Conservation (phyloP, 805 yeast species). For the Henningerozyma blattae region DNA sequence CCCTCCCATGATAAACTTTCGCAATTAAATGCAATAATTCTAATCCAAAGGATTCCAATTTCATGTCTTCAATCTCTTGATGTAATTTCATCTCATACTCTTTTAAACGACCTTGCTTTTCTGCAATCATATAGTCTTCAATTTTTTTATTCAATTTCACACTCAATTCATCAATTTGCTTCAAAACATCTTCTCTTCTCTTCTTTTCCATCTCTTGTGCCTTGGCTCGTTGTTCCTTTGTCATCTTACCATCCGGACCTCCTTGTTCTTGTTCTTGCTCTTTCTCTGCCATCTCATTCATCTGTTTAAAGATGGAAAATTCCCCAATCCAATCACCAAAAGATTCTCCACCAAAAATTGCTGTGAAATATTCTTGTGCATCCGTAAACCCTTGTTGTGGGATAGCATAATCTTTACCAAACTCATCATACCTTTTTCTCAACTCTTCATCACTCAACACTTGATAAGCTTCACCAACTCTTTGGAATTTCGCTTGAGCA, state of each 20-base stretch:
- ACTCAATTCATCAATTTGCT: slow-evolving; percentile 37
- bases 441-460: slow-evolving; percentile 59
- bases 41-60: slow-evolving; percentile 86
- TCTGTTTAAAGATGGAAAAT: slow-evolving; percentile 47
- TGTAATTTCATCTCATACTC: slow-evolving; percentile 37
- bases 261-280: slow-evolving; percentile 17
- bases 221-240: slow-evolving; percentile 34
- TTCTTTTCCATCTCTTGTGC: slow-evolving; percentile 37
- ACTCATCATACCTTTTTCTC: slow-evolving; percentile 63
- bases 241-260: slow-evolving; percentile 11
- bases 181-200: slow-evolving; percentile 34
- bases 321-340: slow-evolving; percentile 70
- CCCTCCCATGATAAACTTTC: slow-evolving; percentile 57
- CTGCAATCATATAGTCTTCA: slow-evolving; percentile 33
- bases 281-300: slow-evolving; percentile 32
- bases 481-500: slow-evolving; percentile 78
- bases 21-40: slow-evolving; percentile 78
- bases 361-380: slow-evolving; percentile 69
- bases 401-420: slow-evolving; percentile 61
- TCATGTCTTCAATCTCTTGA: slow-evolving; percentile 60
- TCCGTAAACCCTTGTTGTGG: slow-evolving; percentile 67
- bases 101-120: slow-evolving; percentile 32
- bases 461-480: slow-evolving; percentile 50
- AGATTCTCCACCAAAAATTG: slow-evolving; percentile 72
- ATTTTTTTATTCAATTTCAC: slow-evolving; percentile 35